phyloP scores from a whole-genome alignment of 2,329 filamentous ascomycete species.

The Ophiognomonia clavigignenti-juglandacearum region DNA sequence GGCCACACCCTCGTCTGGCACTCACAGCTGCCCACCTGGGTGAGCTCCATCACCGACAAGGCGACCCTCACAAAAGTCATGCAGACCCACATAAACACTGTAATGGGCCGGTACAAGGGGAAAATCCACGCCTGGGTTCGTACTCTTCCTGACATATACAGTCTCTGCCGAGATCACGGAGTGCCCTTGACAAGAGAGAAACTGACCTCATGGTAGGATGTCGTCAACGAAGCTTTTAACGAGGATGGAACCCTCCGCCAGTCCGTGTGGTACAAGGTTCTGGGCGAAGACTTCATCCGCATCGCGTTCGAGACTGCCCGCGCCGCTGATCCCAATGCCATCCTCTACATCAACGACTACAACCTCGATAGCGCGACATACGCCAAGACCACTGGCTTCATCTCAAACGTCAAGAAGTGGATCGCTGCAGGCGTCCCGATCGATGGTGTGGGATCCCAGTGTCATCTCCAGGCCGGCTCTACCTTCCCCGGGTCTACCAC shows the following conservation, averaged over 20 bases:
- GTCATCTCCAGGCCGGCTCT: conserved; percentile 44
- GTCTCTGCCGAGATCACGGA: background rate
- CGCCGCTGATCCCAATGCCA: conserved; percentile 59
- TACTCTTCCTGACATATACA: background rate
- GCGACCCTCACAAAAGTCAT: conserved; percentile 49
- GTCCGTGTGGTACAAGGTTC: conserved; percentile 61
- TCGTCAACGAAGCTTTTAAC: conserved; percentile 61
- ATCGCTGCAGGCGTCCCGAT: conserved; percentile 57
- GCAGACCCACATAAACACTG: conserved; percentile 53
- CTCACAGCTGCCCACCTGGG: conserved; percentile 55
- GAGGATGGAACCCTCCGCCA: conserved; percentile 55
- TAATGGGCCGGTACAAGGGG: conserved; percentile 57
- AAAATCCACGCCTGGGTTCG: conserved; percentile 54
- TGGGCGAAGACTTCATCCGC: conserved; percentile 65
- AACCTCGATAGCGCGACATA: conserved; percentile 59
- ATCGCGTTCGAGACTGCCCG: conserved; percentile 67
- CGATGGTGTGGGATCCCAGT: conserved; percentile 59
- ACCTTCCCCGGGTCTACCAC: no score
- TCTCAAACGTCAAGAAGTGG: conserved; percentile 59
- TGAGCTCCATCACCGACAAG: conserved; percentile 49
- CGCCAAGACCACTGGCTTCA: conserved; percentile 54
- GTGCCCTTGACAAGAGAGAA: background rate
- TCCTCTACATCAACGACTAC: conserved; percentile 73
- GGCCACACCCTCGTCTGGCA: conserved; percentile 67
- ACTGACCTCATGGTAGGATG: conserved; percentile 42